A percentile compares a stretch with the other conserved stretches of the same genome.
phyloP scores from a whole-genome alignment of 352 stramenopile species.

The Pythium folliculosum region DNA sequence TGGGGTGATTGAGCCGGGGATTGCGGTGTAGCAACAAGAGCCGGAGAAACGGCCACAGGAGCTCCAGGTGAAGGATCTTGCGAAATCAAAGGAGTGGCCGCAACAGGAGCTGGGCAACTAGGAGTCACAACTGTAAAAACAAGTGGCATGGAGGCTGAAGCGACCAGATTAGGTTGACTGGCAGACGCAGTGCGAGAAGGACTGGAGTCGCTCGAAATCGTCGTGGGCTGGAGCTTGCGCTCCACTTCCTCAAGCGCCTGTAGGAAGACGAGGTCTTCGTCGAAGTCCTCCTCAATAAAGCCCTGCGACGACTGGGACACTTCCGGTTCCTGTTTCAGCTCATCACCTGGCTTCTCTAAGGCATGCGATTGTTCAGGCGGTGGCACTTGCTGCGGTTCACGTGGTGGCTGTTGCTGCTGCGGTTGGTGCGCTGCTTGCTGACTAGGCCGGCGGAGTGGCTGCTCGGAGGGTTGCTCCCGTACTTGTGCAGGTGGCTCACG shows the following conservation, averaged over 20 bases:
- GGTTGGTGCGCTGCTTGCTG: background rate
- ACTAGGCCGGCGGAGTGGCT: background rate
- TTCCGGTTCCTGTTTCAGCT: background rate
- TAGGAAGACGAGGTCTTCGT: slow-evolving; percentile 70
- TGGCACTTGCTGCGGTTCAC: background rate
- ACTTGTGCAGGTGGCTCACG: background rate
- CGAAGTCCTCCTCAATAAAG: slow-evolving; percentile 63
- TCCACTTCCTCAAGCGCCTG: slow-evolving; percentile 71
- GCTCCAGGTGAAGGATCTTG: background rate
- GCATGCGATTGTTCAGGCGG: background rate
- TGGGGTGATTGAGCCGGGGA: background rate
- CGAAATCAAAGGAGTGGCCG: background rate
- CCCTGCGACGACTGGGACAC: slow-evolving; percentile 30
- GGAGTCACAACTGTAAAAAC: too few relatives aligned
- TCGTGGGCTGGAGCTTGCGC: slow-evolving; percentile 34
- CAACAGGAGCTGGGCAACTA: too few relatives aligned
- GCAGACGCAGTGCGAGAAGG: background rate
- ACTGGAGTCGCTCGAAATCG: background rate
- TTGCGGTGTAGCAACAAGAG: background rate
- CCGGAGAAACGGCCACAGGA: background rate
- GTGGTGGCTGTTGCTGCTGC: background rate
- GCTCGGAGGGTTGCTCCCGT: background rate
- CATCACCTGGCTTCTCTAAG: background rate
- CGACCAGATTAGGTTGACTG: too few relatives aligned
- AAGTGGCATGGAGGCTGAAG: background rate